Evolutionary conservation across 2,329 filamentous ascomycete species (phyloP).

Genomic region (Blastomyces silverae): DNA sequence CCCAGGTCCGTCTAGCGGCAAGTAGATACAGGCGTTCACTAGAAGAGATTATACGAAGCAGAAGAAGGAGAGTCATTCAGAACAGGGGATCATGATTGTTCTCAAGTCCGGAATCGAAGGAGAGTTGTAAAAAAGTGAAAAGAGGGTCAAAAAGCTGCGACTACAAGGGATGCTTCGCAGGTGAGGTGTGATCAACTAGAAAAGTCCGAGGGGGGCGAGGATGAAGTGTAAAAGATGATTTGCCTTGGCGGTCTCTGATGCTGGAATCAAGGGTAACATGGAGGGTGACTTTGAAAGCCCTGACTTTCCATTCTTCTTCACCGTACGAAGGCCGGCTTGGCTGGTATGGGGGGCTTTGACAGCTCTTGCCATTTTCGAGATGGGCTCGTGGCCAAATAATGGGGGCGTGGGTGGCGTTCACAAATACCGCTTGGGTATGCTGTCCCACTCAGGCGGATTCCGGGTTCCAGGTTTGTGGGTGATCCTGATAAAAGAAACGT

Average conservation of each 20-base stretch:
- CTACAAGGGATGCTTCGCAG: not conserved
- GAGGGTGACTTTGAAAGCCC: not conserved
- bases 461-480: constrained; percentile 12
- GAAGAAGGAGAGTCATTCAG: constrained; percentile 2
- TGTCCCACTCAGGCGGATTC: constrained; percentile 14
- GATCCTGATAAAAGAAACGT: not conserved
- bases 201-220: not conserved
- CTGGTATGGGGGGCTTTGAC: constrained; percentile 4
- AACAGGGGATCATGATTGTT: not conserved
- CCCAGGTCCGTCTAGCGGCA: not conserved
- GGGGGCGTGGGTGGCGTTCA: constrained; percentile 13
- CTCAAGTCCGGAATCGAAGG: not conserved
- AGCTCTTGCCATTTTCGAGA: constrained; percentile 1
- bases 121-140: not conserved
- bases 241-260: not conserved
- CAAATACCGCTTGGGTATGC: constrained; percentile 9
- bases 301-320: not conserved
- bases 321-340: constrained; percentile 6
- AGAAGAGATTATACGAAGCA: not conserved
- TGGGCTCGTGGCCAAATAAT: constrained; percentile 5
- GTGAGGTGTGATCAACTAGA: not conserved
- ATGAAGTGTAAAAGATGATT: not conserved
- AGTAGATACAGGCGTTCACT: not conserved
- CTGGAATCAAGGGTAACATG: not conserved
- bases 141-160: not conserved